These are phyloP conservation scores for Lasiodiplodia gonubiensis DNA, from an alignment of 2,329 filamentous ascomycete genomes.

Conservation along the genomic window DNA sequence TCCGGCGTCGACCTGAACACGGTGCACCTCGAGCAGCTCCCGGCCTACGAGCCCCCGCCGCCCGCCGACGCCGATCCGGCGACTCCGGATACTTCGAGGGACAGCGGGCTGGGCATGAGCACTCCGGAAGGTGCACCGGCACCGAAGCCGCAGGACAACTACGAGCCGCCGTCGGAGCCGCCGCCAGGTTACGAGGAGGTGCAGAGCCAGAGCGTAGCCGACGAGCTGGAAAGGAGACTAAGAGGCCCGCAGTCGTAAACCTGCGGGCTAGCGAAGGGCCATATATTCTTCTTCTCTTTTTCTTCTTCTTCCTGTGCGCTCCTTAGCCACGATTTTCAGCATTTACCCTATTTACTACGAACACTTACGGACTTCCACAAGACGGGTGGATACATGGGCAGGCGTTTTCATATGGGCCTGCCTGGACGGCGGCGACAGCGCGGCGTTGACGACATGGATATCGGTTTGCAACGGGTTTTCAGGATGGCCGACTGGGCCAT, in stretches of 20 bases:
- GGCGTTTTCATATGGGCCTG: slow-evolving; percentile 23
- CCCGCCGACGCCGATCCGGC: slow-evolving; percentile 22
- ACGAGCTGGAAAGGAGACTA: slow-evolving; percentile 67
- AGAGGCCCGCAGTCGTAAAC: slow-evolving; percentile 34
- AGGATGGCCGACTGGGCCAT: slow-evolving; percentile 1
- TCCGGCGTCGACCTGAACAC: slow-evolving; percentile 63
- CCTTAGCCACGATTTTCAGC: background rate
- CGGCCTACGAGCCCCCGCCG: slow-evolving; percentile 72
- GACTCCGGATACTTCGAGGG: slow-evolving; percentile 6
- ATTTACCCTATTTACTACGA: background rate
- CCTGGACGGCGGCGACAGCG: slow-evolving; percentile 33
- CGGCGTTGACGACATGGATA: slow-evolving; percentile 35
- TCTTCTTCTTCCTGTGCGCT: background rate
- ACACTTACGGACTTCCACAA: background rate
- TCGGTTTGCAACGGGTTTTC: background rate
- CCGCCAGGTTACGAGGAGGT: slow-evolving; percentile 92
- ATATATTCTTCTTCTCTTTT: background rate
- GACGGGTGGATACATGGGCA: slow-evolving; percentile 20
- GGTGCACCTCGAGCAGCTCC: slow-evolving; percentile 83
- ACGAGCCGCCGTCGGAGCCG: slow-evolving; percentile 70
- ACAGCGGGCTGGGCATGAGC: slow-evolving; percentile 26
- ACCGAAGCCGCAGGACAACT: slow-evolving; percentile 41
- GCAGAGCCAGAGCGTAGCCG: slow-evolving; percentile 78
- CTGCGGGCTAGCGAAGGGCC: too few relatives aligned
- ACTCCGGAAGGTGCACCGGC: slow-evolving; percentile 23